Evolutionary conservation across 164 flowering plant genomes (phyloP).

Genomic region (Nymphaea thermarum): DNA sequence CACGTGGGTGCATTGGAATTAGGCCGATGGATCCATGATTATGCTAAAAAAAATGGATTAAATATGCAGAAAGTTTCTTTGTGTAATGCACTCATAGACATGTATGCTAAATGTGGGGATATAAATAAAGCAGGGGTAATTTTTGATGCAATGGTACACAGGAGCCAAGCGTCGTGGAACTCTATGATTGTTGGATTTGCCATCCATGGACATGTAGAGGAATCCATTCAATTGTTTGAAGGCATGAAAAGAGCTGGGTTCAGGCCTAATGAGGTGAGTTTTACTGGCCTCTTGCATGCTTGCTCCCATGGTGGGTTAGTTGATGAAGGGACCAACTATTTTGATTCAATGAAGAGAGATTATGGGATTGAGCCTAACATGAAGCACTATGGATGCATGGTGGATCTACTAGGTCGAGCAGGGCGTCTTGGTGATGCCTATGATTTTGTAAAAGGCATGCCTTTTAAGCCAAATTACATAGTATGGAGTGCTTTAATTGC

Average conservation of each 20-base stretch:
- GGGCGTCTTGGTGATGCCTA: conserved; percentile 27
- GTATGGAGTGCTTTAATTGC: conserved; percentile 34
- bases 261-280: conserved; percentile 24
- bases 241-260: conserved; percentile 20
- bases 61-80: conserved; percentile 10
- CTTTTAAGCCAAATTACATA: conserved; percentile 20
- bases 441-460: conserved; percentile 19
- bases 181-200: conserved; percentile 31
- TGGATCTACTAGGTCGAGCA: conserved; percentile 33
- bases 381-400: conserved; percentile 40
- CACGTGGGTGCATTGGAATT: conserved; percentile 22
- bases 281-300: conserved; percentile 26
- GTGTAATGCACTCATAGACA: conserved; percentile 57
- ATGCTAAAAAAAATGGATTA: conserved; percentile 7
- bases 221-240: conserved; percentile 18
- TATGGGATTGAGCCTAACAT: conserved; percentile 21
- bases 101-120: conserved; percentile 61
- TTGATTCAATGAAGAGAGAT: conserved; percentile 15
- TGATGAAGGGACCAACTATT: conserved; percentile 17
- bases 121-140: conserved; percentile 14
- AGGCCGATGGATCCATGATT: conserved; percentile 27
- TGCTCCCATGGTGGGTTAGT: conserved; percentile 32
- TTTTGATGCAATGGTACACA: conserved; percentile 13
- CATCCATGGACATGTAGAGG: conserved; percentile 21
- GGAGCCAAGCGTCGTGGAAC: conserved; percentile 30